Evolutionary conservation across 2,329 filamentous ascomycete species (phyloP).

Genomic region (Boeremia lycopersici): DNA sequence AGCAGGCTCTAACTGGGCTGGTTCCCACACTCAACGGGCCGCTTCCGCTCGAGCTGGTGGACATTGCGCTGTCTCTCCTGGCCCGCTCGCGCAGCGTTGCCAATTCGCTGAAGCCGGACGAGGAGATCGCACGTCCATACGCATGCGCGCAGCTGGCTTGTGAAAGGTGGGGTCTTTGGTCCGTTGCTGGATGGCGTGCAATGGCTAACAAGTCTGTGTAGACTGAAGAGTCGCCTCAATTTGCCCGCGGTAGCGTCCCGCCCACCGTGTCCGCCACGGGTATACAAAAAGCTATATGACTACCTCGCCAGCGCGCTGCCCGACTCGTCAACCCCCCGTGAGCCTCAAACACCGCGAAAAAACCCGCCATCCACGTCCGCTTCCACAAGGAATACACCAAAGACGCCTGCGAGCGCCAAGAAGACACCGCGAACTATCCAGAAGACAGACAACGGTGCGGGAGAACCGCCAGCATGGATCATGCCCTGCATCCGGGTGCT

Average conservation of each 20-base stretch:
- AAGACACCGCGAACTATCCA: constrained; percentile 31
- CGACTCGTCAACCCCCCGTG: constrained; percentile 34
- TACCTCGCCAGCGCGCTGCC: constrained; percentile 78
- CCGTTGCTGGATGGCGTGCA: not conserved
- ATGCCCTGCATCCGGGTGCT: constrained; percentile 70
- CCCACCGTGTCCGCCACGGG: constrained; percentile 44
- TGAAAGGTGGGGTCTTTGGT: constrained; percentile 64
- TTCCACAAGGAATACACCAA: constrained; percentile 34
- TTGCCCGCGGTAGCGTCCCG: constrained; percentile 42
- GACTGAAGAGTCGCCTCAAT: constrained; percentile 64
- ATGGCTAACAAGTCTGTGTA: constrained; percentile 51
- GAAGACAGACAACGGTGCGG: constrained; percentile 18
- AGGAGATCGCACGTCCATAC: constrained; percentile 47
- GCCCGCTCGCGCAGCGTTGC: constrained; percentile 46
- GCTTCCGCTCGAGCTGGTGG: constrained; percentile 40
- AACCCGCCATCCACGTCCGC: constrained; percentile 24
- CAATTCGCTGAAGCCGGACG: constrained; percentile 55
- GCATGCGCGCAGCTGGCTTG: constrained; percentile 69
- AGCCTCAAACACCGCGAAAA: constrained; percentile 43
- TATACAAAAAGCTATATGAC: constrained; percentile 83
- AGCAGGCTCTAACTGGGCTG: constrained; percentile 51
- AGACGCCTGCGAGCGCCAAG: constrained; percentile 29
- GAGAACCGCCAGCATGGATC: constrained; percentile 62
- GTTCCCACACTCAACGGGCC: constrained; percentile 46
- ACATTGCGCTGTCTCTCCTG: constrained; percentile 42